A percentile compares a stretch with the other conserved stretches of the same genome.
These are phyloP conservation scores for Phenoliferia sp. DNA, from an alignment of 1,284 basidiomycete genomes.

Conservation along the genomic window DNA sequence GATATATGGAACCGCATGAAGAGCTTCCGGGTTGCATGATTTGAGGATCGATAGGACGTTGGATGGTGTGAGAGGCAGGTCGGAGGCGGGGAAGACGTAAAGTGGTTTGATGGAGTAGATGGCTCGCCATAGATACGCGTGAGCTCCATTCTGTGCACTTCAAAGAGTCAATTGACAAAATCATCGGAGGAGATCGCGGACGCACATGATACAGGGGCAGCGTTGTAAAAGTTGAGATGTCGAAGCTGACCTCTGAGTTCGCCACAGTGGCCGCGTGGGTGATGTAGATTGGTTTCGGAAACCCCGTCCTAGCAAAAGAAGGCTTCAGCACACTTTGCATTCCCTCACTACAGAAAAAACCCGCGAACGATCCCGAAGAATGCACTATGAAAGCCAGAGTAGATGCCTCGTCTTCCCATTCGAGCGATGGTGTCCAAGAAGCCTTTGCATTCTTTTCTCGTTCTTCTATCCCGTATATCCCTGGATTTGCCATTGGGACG, in stretches of 20 bases:
- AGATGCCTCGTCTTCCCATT: conserved; percentile 23
- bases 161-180: not conserved
- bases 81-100: conserved; percentile 52
- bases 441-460: not conserved
- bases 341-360: not conserved
- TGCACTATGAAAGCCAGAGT: conserved; percentile 56
- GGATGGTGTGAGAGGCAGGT: conserved; percentile 52
- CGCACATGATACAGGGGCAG: conserved; percentile 45
- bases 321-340: not conserved
- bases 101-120: conserved; percentile 49
- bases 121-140: conserved; percentile 36
- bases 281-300: conserved; percentile 50
- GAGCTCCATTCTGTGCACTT: conserved; percentile 4
- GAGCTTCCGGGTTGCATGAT: not conserved
- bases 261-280: conserved; percentile 39
- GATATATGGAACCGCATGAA: conserved; percentile 43
- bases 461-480: conserved; percentile 7
- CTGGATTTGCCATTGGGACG: conserved; percentile 8
- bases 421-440: conserved; percentile 11
- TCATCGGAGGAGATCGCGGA: not conserved
- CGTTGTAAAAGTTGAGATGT: conserved; percentile 43
- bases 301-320: conserved; percentile 43
- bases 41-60: conserved; percentile 16
- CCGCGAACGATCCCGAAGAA: conserved; percentile 51
- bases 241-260: conserved; percentile 28